Percentiles rank a stretch among this genome's conserved stretches.
Conservation (phyloP, 805 yeast species). For the Ogataea populi-albae region DNA sequence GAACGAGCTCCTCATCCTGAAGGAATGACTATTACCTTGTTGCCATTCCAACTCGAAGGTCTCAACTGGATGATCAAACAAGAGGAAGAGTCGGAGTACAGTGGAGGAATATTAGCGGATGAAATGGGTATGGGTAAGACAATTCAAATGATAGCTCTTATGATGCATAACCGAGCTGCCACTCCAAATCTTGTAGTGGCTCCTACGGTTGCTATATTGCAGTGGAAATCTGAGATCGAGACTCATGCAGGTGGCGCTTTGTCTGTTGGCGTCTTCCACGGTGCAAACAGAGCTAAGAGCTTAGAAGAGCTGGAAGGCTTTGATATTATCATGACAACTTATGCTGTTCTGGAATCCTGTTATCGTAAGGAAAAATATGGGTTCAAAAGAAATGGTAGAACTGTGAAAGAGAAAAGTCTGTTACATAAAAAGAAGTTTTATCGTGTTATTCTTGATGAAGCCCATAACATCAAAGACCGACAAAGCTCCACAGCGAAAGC, state of each 20-base stretch:
- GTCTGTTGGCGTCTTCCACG: conserved; percentile 76
- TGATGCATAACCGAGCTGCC: conserved; percentile 64
- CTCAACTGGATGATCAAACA: conserved; percentile 83
- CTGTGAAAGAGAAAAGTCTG: conserved; percentile 71
- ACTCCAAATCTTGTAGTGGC: conserved; percentile 88
- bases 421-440: conserved; percentile 75
- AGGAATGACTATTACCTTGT: conserved; percentile 65
- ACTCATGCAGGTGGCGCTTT: conserved; percentile 73
- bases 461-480: conserved; percentile 95
- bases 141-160: conserved; percentile 87
- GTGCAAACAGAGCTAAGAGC: conserved; percentile 68
- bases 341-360: conserved; percentile 86
- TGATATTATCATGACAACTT: conserved; percentile 88
- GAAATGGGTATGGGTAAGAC: conserved; percentile 99
- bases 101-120: conserved; percentile 94
- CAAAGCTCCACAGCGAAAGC: conserved; percentile 93
- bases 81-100: conserved; percentile 75
- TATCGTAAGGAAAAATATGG: conserved; percentile 83
- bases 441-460: conserved; percentile 90
- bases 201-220: conserved; percentile 98
- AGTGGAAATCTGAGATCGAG: conserved; percentile 93
- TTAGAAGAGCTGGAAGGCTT: conserved; percentile 53
- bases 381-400: conserved; percentile 66
- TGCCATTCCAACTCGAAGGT: conserved; percentile 95
- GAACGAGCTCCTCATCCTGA: conserved; percentile 70